Conservation (phyloP, 176 grass and related monocot species). For the Paspalum notatum region DNA sequence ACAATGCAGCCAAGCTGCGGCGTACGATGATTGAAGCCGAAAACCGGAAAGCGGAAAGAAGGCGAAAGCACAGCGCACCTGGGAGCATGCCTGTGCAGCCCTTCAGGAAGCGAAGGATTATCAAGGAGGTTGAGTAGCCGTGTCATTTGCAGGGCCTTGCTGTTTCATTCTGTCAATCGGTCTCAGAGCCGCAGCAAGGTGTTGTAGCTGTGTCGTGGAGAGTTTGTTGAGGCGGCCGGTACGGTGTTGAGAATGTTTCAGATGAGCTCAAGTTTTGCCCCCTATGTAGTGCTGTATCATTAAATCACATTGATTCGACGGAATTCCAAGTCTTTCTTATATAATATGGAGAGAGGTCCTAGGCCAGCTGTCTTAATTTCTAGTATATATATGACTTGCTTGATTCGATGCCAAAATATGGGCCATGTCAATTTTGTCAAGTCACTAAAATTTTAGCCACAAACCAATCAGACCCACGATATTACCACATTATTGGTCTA, state of each 20-base stretch:
- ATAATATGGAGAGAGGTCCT: too few species aligned
- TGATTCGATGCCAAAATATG: too few species aligned
- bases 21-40: constrained; percentile 80
- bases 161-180: background rate
- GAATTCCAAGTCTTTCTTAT: too few species aligned
- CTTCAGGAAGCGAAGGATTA: constrained; percentile 92
- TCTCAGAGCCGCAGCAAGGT: background rate
- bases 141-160: background rate
- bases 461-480: too few species aligned
- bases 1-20: constrained; percentile 72
- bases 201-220: background rate
- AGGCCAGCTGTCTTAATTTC: too few species aligned
- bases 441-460: too few species aligned
- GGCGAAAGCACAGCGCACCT: constrained; percentile 75
- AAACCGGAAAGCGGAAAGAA: constrained; percentile 61
- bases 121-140: constrained; percentile 76
- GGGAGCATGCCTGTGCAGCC: constrained; percentile 66
- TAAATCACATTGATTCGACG: too few species aligned
- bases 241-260: background rate
- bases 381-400: too few species aligned
- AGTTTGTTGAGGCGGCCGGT: background rate
- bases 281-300: too few species aligned
- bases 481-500: too few species aligned
- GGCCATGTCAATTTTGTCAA: too few species aligned
- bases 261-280: background rate